A percentile compares a stretch with the other conserved stretches of the same genome.
Conservation (phyloP, 2,329 filamentous ascomycete species). For the Trematosphaeria pertusa region DNA sequence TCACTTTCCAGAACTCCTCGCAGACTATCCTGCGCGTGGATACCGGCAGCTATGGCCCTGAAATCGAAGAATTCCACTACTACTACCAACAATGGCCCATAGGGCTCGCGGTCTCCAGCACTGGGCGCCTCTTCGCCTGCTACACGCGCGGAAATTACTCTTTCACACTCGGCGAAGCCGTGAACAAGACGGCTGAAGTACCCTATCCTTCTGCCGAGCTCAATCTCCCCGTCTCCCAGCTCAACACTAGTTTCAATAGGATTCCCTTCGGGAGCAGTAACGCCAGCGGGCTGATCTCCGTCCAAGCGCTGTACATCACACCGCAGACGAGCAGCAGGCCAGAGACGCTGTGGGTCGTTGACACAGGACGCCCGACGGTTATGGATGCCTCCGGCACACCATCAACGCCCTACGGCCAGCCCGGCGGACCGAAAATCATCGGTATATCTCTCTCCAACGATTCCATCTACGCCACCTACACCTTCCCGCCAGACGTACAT, state of each 20-base stretch:
- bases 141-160: slow-evolving; percentile 56
- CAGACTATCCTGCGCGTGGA: slow-evolving; percentile 51
- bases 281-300: slow-evolving; percentile 53
- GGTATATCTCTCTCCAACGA: slow-evolving; percentile 56
- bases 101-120: slow-evolving; percentile 57
- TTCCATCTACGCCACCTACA: slow-evolving; percentile 58
- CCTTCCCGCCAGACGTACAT: slow-evolving; percentile 57
- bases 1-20: slow-evolving; percentile 27
- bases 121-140: slow-evolving; percentile 58
- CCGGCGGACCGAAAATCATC: slow-evolving; percentile 60
- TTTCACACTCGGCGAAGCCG: slow-evolving; percentile 57
- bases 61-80: slow-evolving; percentile 56
- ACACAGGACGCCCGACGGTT: slow-evolving; percentile 59
- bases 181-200: slow-evolving; percentile 55
- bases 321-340: slow-evolving; percentile 43
- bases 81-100: slow-evolving; percentile 59
- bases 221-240: slow-evolving; percentile 55
- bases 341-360: slow-evolving; percentile 57
- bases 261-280: slow-evolving; percentile 54
- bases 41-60: slow-evolving; percentile 56
- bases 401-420: slow-evolving; percentile 7
- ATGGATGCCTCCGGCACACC: slow-evolving; percentile 43
- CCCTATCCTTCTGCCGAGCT: slow-evolving; percentile 53
- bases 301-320: slow-evolving; percentile 59
- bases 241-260: slow-evolving; percentile 51